Percentiles rank a stretch among this genome's conserved stretches.
Conservation (phyloP, 805 yeast species). For the Zygosaccharomyces siamensis region DNA sequence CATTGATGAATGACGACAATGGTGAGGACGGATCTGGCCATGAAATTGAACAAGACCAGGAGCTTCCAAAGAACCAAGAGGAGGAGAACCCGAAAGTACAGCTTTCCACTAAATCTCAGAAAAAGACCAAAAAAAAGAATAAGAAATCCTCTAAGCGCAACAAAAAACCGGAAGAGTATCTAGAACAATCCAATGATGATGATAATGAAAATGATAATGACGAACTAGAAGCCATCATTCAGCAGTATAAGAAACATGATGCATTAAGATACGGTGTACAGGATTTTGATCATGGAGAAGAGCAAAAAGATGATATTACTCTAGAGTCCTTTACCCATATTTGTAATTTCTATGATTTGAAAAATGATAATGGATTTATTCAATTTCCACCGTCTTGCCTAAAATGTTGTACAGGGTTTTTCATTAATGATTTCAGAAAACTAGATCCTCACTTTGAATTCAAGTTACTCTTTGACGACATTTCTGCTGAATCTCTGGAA, state of each 20-base stretch:
- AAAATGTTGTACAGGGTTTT: slow-evolving; percentile 19
- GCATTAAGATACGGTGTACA: slow-evolving; percentile 16
- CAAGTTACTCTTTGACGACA: slow-evolving; percentile 62
- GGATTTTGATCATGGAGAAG: slow-evolving; percentile 28
- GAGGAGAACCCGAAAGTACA: slow-evolving; percentile 12
- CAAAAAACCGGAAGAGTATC: slow-evolving; percentile 10
- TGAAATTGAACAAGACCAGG: slow-evolving; percentile 1
- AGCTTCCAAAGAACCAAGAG: slow-evolving; percentile 1
- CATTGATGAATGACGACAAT: slow-evolving; percentile 26
- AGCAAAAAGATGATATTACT: slow-evolving; percentile 26
- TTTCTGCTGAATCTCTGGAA: slow-evolving; percentile 61
- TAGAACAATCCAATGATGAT: slow-evolving; percentile 13
- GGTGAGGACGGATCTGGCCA: slow-evolving; percentile 8
- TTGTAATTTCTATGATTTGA: slow-evolving; percentile 34
- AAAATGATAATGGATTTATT: slow-evolving; percentile 25
- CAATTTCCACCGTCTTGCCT: slow-evolving; percentile 18
- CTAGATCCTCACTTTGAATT: slow-evolving; percentile 77
- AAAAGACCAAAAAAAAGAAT: slow-evolving; percentile 24
- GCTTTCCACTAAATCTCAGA: slow-evolving; percentile 27
- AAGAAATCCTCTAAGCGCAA: slow-evolving; percentile 27
- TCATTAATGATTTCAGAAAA: slow-evolving; percentile 34
- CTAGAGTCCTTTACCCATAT: slow-evolving; percentile 19
- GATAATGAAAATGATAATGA: slow-evolving; percentile 41
- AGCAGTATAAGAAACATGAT: slow-evolving; percentile 37
- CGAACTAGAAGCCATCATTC: slow-evolving; percentile 53